Percentiles rank a stretch among this genome's conserved stretches.
phyloP scores from a whole-genome alignment of 352 stramenopile genomes.

The Globisporangium alternatum region DNA sequence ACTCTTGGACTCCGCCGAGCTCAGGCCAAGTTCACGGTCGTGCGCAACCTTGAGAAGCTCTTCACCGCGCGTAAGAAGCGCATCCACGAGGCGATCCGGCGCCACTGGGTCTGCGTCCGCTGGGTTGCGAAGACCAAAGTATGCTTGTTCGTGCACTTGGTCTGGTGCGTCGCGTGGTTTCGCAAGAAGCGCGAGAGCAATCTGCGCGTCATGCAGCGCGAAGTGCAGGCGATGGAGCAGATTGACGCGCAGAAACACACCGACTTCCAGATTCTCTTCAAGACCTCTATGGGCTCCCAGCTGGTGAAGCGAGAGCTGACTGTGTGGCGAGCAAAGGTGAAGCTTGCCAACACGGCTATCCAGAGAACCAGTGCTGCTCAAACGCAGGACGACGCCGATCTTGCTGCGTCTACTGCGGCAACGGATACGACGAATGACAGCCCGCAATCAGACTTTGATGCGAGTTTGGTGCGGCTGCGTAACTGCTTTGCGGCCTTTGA shows the following conservation, averaged over 20 bases:
- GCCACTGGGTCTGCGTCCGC: constrained; percentile 22
- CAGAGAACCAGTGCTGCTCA: not conserved
- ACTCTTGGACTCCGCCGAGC: constrained; percentile 5
- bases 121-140: constrained; percentile 46
- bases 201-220: constrained; percentile 21
- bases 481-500: constrained; percentile 51
- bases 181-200: constrained; percentile 27
- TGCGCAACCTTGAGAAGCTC: constrained; percentile 11
- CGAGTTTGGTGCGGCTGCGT: constrained; percentile 22
- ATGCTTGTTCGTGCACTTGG: constrained; percentile 38
- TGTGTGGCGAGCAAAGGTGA: constrained; percentile 23
- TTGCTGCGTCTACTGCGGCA: not conserved
- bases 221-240: constrained; percentile 24
- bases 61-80: constrained; percentile 18
- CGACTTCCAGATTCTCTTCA: constrained; percentile 32
- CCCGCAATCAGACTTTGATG: constrained; percentile 7
- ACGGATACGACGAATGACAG: not conserved
- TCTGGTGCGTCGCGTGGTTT: constrained; percentile 38
- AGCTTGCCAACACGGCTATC: not conserved
- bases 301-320: constrained; percentile 36
- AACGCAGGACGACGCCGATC: not conserved
- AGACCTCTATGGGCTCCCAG: constrained; percentile 27
- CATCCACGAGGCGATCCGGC: constrained; percentile 12
- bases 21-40: constrained; percentile 19
- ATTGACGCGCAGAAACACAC: constrained; percentile 22